Conservation (phyloP, 163 green algal species). For the Volvox carteri region DNA sequence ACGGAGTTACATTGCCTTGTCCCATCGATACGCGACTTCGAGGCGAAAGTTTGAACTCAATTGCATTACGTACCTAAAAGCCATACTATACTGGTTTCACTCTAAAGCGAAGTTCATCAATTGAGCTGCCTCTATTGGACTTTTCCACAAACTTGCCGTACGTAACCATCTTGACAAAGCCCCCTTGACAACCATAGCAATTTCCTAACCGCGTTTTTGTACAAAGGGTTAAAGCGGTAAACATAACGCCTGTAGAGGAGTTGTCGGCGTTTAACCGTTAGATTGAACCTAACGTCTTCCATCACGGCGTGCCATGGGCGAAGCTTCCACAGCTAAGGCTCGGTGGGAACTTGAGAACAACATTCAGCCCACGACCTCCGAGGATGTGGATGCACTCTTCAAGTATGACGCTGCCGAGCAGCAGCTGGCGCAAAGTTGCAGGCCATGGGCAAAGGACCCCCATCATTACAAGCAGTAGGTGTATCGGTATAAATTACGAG, state of each 20-base stretch:
- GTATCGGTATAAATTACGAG: no score
- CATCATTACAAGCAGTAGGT: constrained; percentile 95
- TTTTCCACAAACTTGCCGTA: not conserved
- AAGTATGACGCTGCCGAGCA: constrained; percentile 86
- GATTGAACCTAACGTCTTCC: not conserved
- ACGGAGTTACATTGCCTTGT: not conserved
- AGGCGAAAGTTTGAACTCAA: not conserved
- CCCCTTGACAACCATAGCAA: no score
- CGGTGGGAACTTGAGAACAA: constrained; percentile 98
- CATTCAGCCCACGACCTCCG: constrained; percentile 62
- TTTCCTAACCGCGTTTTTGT: no score
- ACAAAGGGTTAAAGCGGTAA: no score
- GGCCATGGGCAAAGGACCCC: constrained; percentile 93
- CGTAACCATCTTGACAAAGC: no score
- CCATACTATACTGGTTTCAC: not conserved
- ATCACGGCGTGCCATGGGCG: not conserved
- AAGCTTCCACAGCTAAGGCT: constrained; percentile 56
- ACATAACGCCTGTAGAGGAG: no score
- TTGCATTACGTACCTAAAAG: not conserved
- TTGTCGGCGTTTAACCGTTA: not conserved
- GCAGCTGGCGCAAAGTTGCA: constrained; percentile 80
- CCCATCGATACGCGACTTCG: constrained; percentile 28
- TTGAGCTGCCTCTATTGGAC: no score
- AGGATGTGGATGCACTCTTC: constrained; percentile 82
- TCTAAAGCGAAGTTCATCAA: no score